Conservation (phyloP, 1,139 yeast genomes). For the Diutina ranongensis region DNA sequence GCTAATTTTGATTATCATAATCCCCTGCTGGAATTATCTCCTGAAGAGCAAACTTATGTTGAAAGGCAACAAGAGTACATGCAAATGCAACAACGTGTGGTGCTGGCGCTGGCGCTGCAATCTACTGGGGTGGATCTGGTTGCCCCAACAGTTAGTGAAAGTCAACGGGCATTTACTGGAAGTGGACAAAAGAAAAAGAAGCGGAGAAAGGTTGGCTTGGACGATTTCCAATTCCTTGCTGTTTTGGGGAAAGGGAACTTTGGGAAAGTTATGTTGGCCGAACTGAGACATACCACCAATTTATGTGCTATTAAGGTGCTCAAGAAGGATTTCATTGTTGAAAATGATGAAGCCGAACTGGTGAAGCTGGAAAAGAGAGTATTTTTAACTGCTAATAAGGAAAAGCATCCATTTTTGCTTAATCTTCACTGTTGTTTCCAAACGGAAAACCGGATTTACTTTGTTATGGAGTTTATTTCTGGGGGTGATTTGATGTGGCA, state of each 20-base stretch:
- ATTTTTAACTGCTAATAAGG: slow-evolving; percentile 79
- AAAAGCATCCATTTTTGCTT: slow-evolving; percentile 84
- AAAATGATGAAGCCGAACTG: slow-evolving; percentile 92
- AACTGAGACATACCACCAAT: slow-evolving; percentile 66
- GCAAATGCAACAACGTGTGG: background rate
- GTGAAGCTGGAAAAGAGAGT: slow-evolving; percentile 91
- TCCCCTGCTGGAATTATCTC: slow-evolving; percentile 9
- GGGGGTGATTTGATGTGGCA: slow-evolving; percentile 99
- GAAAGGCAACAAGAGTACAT: slow-evolving; percentile 2
- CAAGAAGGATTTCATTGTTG: slow-evolving; percentile 89
- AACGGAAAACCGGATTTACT: slow-evolving; percentile 91
- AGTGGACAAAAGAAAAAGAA: slow-evolving; percentile 15
- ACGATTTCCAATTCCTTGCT: slow-evolving; percentile 87
- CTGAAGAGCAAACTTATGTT: slow-evolving; percentile 4
- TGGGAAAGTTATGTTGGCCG: slow-evolving; percentile 96
- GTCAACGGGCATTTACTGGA: background rate
- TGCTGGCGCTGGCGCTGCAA: background rate
- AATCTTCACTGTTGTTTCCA: slow-evolving; percentile 94
- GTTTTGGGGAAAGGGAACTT: slow-evolving; percentile 96
- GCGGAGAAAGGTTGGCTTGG: slow-evolving; percentile 75
- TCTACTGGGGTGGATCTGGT: background rate
- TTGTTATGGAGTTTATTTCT: slow-evolving; percentile 94
- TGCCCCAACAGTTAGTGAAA: background rate
- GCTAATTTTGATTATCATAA: slow-evolving; percentile 24
- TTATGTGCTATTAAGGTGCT: slow-evolving; percentile 91